Evolutionary conservation across 345 rosid species (phyloP), one percentile per base, ranked within the genome.

Genomic region (Isatis tinctoria): DNA sequence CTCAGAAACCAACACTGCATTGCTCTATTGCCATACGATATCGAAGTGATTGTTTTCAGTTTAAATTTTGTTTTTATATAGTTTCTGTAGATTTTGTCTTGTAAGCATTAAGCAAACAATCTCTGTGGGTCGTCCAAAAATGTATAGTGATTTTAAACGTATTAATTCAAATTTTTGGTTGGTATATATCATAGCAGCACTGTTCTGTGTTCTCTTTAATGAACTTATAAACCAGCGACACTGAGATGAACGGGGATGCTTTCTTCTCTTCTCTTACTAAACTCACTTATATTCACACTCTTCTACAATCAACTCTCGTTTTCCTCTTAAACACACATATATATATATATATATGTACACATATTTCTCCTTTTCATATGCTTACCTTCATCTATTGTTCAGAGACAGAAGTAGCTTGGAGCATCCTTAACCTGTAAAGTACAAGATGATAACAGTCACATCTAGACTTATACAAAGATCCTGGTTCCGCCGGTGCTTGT

Each of bases 61-160:
- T 8, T 6, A 65, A 41, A 8, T 30, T 56, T 33, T 36, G 39
- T 5, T 41, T 16, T 13, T 41, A 12, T 33, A 30, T 33, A 64
- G 64, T 43, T 66, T 65, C 66, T 58, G 27, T 74, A 67, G 44
- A 40, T 58, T 16, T 43, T 73, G 26, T 45, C 35, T 32, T 44
- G 72, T 74, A 65, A 56, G 58, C 72, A 24, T 65, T 64, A 43
- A 44, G 77, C 39, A 56, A 33, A 71, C 75, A 35, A 43, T 65
- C 70, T 22, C 6, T 53, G 52, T 67, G 35, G 14, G 9, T 48
- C 8, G n/a, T 48, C 44, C 13, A 67, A 36, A 67, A 27, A 67
- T 74, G 78, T 74, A 67, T 74, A 74, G 67, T 66, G 67, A 24
- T 64, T n/a, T 35, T 45, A 47, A 60, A 61, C 24, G 28, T n/a